phyloP scores from a whole-genome alignment of 805 yeast genomes.

The Lachancea nothofagi region DNA sequence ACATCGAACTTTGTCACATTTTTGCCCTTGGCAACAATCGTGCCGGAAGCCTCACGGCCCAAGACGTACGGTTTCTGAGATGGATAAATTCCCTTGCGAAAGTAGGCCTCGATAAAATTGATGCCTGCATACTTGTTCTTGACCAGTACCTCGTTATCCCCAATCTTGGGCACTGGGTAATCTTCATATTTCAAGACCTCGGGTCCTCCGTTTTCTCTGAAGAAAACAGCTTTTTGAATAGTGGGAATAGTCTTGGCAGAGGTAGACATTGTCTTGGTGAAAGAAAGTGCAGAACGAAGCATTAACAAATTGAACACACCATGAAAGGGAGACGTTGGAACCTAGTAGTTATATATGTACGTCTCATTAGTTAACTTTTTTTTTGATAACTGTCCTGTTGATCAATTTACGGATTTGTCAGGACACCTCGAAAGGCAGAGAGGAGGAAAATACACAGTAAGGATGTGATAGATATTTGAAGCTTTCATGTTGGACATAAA shows the following conservation, averaged over 20 bases:
- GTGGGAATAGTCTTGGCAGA: slow-evolving; percentile 34
- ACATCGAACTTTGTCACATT: slow-evolving; percentile 48
- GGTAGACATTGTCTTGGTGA: not conserved
- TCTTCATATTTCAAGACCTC: slow-evolving; percentile 58
- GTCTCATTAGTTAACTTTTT: too few species aligned
- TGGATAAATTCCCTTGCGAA: slow-evolving; percentile 74
- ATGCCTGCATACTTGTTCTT: slow-evolving; percentile 75
- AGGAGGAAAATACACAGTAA: too few species aligned
- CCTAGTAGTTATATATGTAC: too few species aligned
- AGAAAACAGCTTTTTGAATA: slow-evolving; percentile 50
- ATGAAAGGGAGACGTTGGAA: too few species aligned
- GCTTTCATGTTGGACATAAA: too few species aligned
- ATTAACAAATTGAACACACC: too few species aligned
- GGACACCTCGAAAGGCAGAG: too few species aligned
- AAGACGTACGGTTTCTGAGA: slow-evolving; percentile 52
- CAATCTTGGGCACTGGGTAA: slow-evolving; percentile 52
- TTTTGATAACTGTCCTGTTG: too few species aligned
- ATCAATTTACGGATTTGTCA: too few species aligned
- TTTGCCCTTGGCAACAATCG: slow-evolving; percentile 57
- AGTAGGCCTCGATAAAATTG: slow-evolving; percentile 78
- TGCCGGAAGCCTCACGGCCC: slow-evolving; percentile 75
- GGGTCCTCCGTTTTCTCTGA: slow-evolving; percentile 51
- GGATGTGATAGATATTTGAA: too few species aligned
- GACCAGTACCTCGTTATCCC: slow-evolving; percentile 53
- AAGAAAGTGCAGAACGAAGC: not conserved